phyloP scores from a whole-genome alignment of 495 filamentous ascomycete species.

The Oidiodendron maius region DNA sequence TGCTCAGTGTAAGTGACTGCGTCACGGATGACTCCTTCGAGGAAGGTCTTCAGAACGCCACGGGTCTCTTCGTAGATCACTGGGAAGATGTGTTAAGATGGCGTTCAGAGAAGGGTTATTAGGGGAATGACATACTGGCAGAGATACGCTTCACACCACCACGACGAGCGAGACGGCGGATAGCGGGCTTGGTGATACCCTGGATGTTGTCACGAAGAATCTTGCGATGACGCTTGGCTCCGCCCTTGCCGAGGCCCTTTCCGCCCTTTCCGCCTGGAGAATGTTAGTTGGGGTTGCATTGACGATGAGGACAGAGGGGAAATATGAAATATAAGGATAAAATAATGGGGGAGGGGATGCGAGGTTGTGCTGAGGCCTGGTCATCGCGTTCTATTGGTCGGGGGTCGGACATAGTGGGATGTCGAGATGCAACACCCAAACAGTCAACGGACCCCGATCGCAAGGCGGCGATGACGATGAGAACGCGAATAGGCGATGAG shows the following conservation, averaged over 20 bases:
- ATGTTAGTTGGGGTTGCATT: no score
- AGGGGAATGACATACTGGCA: conserved; percentile 41
- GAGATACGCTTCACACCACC: conserved; percentile 99
- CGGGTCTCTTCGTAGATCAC: conserved; percentile 99
- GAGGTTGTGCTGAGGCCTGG: conserved; percentile 1
- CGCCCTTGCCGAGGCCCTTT: conserved; percentile 86
- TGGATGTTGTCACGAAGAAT: conserved; percentile 99
- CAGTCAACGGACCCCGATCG: conserved; percentile 10
- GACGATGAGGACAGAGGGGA: no score
- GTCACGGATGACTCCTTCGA: conserved; percentile 99
- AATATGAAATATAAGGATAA: no score
- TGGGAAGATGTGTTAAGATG: conserved; percentile 20
- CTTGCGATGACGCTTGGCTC: conserved; percentile 95
- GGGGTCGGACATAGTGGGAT: conserved; percentile 2
- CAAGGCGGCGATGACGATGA: conserved; percentile 11
- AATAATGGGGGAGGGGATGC: no score
- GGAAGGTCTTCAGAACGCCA: conserved; percentile 99
- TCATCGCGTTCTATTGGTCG: conserved; percentile 11
- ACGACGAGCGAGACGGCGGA: conserved; percentile 99
- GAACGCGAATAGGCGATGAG: conserved; percentile 10
- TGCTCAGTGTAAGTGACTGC: conserved; percentile 76
- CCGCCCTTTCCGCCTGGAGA: conserved; percentile 82
- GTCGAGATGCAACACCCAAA: conserved; percentile 12
- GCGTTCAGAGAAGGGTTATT: not conserved
- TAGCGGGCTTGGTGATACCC: conserved; percentile 99